phyloP scores from a whole-genome alignment of 495 filamentous ascomycete genomes.

The Penicillium ochrochloron region DNA sequence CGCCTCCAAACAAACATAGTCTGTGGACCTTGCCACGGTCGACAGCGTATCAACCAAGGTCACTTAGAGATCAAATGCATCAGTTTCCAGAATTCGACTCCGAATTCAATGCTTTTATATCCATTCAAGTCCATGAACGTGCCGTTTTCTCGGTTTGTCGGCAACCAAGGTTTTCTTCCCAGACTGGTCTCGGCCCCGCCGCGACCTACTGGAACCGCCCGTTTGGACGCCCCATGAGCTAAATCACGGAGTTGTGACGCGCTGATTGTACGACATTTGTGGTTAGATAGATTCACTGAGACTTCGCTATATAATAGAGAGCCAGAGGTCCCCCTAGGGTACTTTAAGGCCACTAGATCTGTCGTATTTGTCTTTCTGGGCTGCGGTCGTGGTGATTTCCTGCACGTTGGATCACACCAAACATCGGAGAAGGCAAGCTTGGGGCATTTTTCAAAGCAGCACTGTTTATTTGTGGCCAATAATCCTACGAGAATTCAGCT shows the following conservation, averaged over 20 bases:
- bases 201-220: background rate
- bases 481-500: no score
- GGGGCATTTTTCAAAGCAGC: no score
- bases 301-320: background rate
- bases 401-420: no score
- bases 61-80: background rate
- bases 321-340: background rate
- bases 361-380: no score
- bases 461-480: no score
- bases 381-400: no score
- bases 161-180: background rate
- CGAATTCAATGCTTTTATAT: background rate
- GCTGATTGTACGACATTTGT: conserved; percentile 3
- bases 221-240: background rate
- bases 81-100: background rate
- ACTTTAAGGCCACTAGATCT: no score
- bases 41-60: background rate
- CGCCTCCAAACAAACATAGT: background rate
- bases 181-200: conserved; percentile 1
- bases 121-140: background rate
- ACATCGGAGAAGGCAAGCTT: no score
- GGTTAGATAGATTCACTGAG: background rate
- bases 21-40: background rate
- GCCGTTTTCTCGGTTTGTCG: background rate
- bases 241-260: conserved; percentile 4